These are phyloP conservation scores for Debaryomyces nepalensis DNA, from an alignment of 1,139 yeast species.

Conservation along the genomic window DNA sequence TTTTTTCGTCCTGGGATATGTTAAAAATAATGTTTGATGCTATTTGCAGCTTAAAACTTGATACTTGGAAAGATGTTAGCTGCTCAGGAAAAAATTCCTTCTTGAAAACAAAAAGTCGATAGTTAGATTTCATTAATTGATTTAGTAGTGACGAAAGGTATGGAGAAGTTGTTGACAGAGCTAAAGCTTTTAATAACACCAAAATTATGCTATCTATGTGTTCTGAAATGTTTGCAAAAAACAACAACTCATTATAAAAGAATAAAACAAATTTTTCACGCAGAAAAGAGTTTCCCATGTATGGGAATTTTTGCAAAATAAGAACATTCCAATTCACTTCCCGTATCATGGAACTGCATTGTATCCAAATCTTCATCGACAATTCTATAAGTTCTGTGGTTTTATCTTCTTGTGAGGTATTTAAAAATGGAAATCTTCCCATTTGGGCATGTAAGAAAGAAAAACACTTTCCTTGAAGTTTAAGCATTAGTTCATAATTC, in stretches of 20 bases:
- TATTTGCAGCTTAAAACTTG: constrained; percentile 27
- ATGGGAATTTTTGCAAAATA: constrained; percentile 45
- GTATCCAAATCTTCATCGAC: constrained; percentile 37
- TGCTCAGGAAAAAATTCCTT: constrained; percentile 25
- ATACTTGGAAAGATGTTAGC: constrained; percentile 25
- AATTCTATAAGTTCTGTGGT: constrained; percentile 32
- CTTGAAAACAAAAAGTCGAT: constrained; percentile 24
- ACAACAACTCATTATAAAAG: constrained; percentile 34
- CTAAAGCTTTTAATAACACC: constrained; percentile 30
- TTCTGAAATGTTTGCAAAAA: constrained; percentile 25
- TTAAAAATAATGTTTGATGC: constrained; percentile 27
- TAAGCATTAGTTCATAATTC: constrained; percentile 1
- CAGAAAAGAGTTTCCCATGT: constrained; percentile 45
- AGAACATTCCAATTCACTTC: constrained; percentile 43
- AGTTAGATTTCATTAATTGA: constrained; percentile 24
- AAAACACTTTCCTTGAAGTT: constrained; percentile 16
- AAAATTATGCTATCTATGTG: constrained; percentile 30
- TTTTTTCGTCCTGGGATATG: constrained; percentile 21
- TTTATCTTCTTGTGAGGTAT: constrained; percentile 27
- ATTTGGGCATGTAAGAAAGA: constrained; percentile 31
- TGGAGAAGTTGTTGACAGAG: constrained; percentile 30
- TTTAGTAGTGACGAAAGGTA: constrained; percentile 32
- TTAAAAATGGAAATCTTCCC: constrained; percentile 43
- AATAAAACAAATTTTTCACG: constrained; percentile 38
- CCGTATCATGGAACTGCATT: constrained; percentile 22